Evolutionary conservation across 2,329 filamentous ascomycete species (phyloP), one percentile per base, ranked within the genome.

Genomic region (Cladosporium oxysporum): DNA sequence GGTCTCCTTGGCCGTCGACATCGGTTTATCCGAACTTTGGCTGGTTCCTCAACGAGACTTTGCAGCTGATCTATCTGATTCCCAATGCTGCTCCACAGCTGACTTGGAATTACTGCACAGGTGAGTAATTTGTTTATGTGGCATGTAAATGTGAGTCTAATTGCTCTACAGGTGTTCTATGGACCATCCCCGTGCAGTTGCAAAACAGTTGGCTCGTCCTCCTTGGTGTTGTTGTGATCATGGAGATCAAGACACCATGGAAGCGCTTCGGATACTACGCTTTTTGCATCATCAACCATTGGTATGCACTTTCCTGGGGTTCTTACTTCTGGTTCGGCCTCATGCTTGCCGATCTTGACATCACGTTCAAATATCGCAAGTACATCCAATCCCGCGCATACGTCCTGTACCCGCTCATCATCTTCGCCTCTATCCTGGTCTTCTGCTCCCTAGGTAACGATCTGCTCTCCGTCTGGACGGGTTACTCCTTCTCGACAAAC

Each of bases 111-210:
- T 83, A 80, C 72, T 82, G 81, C 65, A 83, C 80, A 0, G 81
- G 81, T 70, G 31, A 44, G 50, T 16, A 1, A 35, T 37, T 3
- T 31, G 2, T 16, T 37, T 1, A 33, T 49, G 14, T 3, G 14
- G 6, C 14, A 11, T 21, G 8, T 14, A 16, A 4, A n/a, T 5
- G 3, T 8, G 10, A 33, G 8, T 28, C 60, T 62, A 4, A 62
- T 16, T 10, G 23, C 8, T 28, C 1, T 8, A 2, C 12, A 63
- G 61, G 62, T 21, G 81, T 83, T 2, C 75, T 83, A 2, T 83
- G 81, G 81, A 83, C 81, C 5, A 82, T 83, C 23, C 80, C 81
- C 0, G 80, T 83, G 2, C 80, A 82, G 68, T 73, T 83, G 1
- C 81, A 83, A 70, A 79, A 78, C 35, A 75, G 79, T 5, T 83